Percentiles rank a stretch among this genome's conserved stretches.
Evolutionary conservation across 31 red algal genomes (phyloP).

Genomic region (Asparagopsis taxiformis): DNA sequence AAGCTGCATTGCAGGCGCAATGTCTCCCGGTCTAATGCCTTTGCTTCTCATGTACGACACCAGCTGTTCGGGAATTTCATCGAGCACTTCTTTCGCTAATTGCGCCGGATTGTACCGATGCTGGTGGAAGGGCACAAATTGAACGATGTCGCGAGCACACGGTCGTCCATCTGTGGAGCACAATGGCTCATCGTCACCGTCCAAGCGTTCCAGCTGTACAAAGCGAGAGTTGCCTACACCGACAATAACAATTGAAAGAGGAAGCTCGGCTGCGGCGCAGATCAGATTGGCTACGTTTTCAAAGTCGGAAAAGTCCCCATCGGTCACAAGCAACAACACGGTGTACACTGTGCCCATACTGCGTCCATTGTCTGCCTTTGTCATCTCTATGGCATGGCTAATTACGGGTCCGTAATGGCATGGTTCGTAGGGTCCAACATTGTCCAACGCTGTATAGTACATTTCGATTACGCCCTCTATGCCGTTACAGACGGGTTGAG

Average conservation of each 20-base stretch:
- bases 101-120: conserved; percentile 43
- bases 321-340: conserved; percentile 73
- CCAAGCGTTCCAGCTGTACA: conserved; percentile 49
- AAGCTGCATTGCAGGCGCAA: conserved; percentile 20
- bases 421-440: conserved; percentile 45
- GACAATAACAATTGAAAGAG: conserved; percentile 85
- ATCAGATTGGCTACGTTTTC: conserved; percentile 55
- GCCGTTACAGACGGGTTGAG: conserved; percentile 39
- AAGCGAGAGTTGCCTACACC: conserved; percentile 79
- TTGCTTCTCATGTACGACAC: conserved; percentile 54
- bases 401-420: conserved; percentile 59
- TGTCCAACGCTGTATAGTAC: conserved; percentile 34
- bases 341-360: conserved; percentile 29
- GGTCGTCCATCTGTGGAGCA: conserved; percentile 38
- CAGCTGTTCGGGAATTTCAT: conserved; percentile 72
- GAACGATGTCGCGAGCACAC: conserved; percentile 65
- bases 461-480: conserved; percentile 51
- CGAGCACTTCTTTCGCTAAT: conserved; percentile 56
- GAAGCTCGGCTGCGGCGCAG: conserved; percentile 56
- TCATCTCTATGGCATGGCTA: conserved; percentile 49
- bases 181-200: conserved; percentile 50
- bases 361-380: conserved; percentile 24
- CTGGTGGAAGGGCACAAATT: conserved; percentile 71
- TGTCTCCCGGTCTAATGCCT: conserved; percentile 46
- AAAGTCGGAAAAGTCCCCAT: conserved; percentile 76